phyloP scores from a whole-genome alignment of 345 rosid genomes.

The Sapria himalayana region DNA sequence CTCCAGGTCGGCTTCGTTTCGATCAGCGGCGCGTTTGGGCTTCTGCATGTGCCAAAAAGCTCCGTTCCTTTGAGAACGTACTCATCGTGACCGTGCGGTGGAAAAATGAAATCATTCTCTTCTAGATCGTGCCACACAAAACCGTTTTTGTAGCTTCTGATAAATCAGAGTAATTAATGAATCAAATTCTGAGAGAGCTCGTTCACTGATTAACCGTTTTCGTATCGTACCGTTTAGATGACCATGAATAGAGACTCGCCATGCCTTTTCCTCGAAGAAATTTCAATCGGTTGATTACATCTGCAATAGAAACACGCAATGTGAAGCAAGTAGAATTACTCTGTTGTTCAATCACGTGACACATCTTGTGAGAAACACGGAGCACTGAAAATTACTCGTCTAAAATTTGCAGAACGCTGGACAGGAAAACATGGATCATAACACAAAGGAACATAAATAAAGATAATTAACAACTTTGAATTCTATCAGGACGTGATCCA shows the following conservation, averaged over 20 bases:
- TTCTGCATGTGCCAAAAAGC: constrained; percentile 29
- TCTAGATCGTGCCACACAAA: constrained; percentile 89
- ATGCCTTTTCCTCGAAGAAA: constrained; percentile 74
- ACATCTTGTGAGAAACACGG: not conserved
- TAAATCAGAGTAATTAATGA: too few species aligned
- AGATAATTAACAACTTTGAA: constrained; percentile 5
- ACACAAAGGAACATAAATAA: not conserved
- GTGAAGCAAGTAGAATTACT: not conserved
- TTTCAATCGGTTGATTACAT: constrained; percentile 61
- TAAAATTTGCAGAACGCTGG: constrained; percentile 3
- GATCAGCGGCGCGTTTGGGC: constrained; percentile 23
- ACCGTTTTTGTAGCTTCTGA: constrained; percentile 85
- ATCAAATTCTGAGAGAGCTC: too few species aligned
- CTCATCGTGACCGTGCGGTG: constrained; percentile 70
- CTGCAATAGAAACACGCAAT: constrained; percentile 21
- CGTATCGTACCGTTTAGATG: constrained; percentile 76
- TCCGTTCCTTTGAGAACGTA: constrained; percentile 93
- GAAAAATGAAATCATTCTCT: constrained; percentile 54
- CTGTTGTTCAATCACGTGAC: constrained; percentile 3
- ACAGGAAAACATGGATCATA: not conserved
- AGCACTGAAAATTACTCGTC: not conserved
- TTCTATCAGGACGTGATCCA: too few species aligned
- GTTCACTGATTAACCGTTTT: too few species aligned
- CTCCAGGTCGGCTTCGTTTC: constrained; percentile 16
- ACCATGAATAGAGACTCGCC: constrained; percentile 85